Conservation (phyloP, 257 asterid genomes). For the Primulina eburnea region DNA sequence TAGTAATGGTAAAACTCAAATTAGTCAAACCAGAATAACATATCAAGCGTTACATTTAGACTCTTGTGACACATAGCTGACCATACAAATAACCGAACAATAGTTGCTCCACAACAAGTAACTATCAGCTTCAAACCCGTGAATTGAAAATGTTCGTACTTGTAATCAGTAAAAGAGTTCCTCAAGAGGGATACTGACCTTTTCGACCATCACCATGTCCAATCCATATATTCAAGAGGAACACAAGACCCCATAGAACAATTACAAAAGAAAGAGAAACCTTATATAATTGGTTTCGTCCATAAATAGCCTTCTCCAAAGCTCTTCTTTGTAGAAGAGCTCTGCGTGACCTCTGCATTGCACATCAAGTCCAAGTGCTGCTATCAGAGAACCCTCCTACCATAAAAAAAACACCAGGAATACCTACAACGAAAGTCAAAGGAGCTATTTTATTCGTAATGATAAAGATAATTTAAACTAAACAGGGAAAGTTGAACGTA, state of each 20-base stretch:
- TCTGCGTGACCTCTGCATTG: slow-evolving; percentile 92
- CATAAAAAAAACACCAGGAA: not conserved
- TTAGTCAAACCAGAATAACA: too few relatives aligned
- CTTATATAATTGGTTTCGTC: slow-evolving; percentile 53
- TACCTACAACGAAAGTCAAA: slow-evolving; percentile 22
- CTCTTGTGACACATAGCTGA: not conserved
- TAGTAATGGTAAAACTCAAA: too few relatives aligned
- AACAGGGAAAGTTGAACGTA: not conserved
- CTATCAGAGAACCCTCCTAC: not conserved
- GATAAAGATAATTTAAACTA: not conserved
- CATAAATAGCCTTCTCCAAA: slow-evolving; percentile 47
- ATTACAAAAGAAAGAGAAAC: slow-evolving; percentile 61
- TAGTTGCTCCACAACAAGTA: not conserved
- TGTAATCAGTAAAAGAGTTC: not conserved
- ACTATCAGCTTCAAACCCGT: not conserved
- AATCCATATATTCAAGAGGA: slow-evolving; percentile 72
- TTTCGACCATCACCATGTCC: slow-evolving; percentile 62
- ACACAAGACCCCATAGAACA: slow-evolving; percentile 70
- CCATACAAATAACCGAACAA: not conserved
- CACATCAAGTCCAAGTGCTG: slow-evolving; percentile 58
- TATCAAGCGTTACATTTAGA: not conserved
- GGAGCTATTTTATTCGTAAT: not conserved
- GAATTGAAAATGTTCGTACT: not conserved
- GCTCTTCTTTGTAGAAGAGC: slow-evolving; percentile 96
- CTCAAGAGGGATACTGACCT: slow-evolving; percentile 49